A percentile compares a stretch with the other conserved stretches of the same genome.
Conservation (phyloP, 805 yeast species). For the Cyberlindnera mycetangii region DNA sequence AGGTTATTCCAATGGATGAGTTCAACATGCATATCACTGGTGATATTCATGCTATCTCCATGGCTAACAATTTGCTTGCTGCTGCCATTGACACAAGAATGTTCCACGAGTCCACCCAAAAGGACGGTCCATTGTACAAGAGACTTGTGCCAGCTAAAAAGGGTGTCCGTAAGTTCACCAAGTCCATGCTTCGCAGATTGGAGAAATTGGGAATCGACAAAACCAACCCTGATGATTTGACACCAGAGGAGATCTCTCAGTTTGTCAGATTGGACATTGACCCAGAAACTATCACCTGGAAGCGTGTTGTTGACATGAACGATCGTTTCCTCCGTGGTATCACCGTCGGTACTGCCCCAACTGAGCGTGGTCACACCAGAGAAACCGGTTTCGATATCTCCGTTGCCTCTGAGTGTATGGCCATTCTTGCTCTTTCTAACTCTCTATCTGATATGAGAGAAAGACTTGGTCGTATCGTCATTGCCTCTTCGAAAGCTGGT, state of each 20-base stretch:
- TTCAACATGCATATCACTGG: slow-evolving; percentile 85
- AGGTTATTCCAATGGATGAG: slow-evolving; percentile 87
- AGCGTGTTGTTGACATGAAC: slow-evolving; percentile 82
- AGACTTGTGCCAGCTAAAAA: slow-evolving; percentile 74
- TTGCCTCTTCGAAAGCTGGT: slow-evolving; percentile 65
- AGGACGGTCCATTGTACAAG: slow-evolving; percentile 65
- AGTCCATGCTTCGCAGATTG: slow-evolving; percentile 65
- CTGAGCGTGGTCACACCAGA: slow-evolving; percentile 67
- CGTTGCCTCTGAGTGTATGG: slow-evolving; percentile 86
- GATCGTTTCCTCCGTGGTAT: slow-evolving; percentile 78
- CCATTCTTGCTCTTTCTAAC: slow-evolving; percentile 71
- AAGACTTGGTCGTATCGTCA: slow-evolving; percentile 72
- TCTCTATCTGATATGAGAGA: slow-evolving; percentile 69
- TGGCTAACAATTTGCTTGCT: slow-evolving; percentile 76
- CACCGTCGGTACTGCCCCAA: slow-evolving; percentile 78
- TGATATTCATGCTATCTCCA: slow-evolving; percentile 81
- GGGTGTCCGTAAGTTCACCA: slow-evolving; percentile 65
- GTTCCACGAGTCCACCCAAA: slow-evolving; percentile 78
- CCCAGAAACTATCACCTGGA: slow-evolving; percentile 76
- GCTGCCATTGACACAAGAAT: slow-evolving; percentile 87
- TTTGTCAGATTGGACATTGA: slow-evolving; percentile 74
- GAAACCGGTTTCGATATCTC: slow-evolving; percentile 80
- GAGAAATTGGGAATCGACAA: slow-evolving; percentile 67
- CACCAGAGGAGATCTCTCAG: slow-evolving; percentile 58
- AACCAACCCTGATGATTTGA: slow-evolving; percentile 69